phyloP scores from a whole-genome alignment of 495 filamentous ascomycete genomes.

The Tetracladium marchalianum region DNA sequence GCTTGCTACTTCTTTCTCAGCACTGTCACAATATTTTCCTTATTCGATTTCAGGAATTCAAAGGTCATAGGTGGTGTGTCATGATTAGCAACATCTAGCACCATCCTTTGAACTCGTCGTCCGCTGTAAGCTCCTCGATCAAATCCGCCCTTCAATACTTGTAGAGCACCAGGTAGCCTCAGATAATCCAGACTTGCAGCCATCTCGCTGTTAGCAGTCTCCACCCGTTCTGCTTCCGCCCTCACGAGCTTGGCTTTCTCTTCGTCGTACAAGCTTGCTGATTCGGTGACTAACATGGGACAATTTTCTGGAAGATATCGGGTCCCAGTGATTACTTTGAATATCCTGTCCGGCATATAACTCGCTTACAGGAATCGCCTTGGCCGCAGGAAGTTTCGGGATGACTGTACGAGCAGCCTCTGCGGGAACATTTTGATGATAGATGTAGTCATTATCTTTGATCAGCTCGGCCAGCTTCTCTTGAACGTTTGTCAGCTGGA shows the following conservation, averaged over 20 bases:
- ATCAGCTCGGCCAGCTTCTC: constrained; percentile 62
- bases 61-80: constrained; percentile 63
- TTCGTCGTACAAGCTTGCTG: constrained; percentile 93
- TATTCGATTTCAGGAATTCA: constrained; percentile 66
- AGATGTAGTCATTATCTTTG: constrained; percentile 98
- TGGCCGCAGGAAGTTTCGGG: constrained; percentile 90
- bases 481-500: constrained; percentile 69
- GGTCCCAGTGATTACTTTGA: constrained; percentile 90
- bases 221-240: constrained; percentile 86
- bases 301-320: constrained; percentile 93
- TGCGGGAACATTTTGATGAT: constrained; percentile 82
- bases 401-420: constrained; percentile 73
- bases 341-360: constrained; percentile 96
- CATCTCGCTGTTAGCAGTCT: constrained; percentile 89
- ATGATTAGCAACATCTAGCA: constrained; percentile 81
- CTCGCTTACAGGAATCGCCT: constrained; percentile 94
- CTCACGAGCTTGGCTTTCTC: constrained; percentile 94
- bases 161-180: constrained; percentile 78
- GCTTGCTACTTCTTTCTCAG: constrained; percentile 74
- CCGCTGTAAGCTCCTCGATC: constrained; percentile 80
- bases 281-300: constrained; percentile 96
- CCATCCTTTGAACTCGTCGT: constrained; percentile 88
- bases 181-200: constrained; percentile 90
- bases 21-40: constrained; percentile 55
- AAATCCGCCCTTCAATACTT: constrained; percentile 85